A percentile compares a stretch with the other conserved stretches of the same genome.
These are phyloP conservation scores for Monosporascus sp. DNA, from an alignment of 2,329 filamentous ascomycete species.

Conservation along the genomic window DNA sequence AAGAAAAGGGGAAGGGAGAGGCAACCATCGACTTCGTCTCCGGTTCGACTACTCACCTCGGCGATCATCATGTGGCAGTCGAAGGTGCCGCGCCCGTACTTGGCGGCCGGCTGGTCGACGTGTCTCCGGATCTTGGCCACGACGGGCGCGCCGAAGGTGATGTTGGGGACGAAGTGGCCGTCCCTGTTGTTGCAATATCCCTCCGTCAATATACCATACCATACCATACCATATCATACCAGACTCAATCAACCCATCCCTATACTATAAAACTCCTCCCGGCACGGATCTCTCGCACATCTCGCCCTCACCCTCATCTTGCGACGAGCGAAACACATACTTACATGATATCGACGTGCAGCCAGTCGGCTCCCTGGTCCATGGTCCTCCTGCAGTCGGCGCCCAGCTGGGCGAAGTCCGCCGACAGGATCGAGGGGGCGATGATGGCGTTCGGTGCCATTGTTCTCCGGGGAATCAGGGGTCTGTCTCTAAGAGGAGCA, in stretches of 20 bases:
- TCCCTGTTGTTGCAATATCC: constrained; percentile 56
- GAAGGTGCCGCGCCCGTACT: constrained; percentile 81
- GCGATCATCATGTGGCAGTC: constrained; percentile 99
- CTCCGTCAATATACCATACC: background rate
- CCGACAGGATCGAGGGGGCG: constrained; percentile 94
- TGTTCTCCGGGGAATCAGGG: constrained; percentile 11
- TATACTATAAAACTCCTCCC: too few relatives aligned
- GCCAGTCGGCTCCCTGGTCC: constrained; percentile 80
- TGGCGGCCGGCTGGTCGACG: constrained; percentile 67
- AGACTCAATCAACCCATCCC: too few relatives aligned
- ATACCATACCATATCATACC: background rate
- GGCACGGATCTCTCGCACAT: too few relatives aligned
- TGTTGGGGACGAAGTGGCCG: constrained; percentile 97
- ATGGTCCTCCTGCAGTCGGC: constrained; percentile 85
- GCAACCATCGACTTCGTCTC: background rate
- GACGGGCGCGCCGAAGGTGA: constrained; percentile 92
- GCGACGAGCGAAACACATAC: constrained; percentile 8
- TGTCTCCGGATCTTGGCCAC: constrained; percentile 89
- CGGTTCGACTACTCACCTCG: constrained; percentile 57
- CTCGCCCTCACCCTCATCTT: too few relatives aligned
- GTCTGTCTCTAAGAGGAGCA: background rate
- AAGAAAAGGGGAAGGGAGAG: background rate
- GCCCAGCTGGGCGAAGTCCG: constrained; percentile 88
- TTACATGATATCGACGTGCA: constrained; percentile 88
- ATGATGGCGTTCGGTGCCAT: constrained; percentile 95